Conservation (phyloP, 495 filamentous ascomycete species). For the Penicillium ochrochloron region DNA sequence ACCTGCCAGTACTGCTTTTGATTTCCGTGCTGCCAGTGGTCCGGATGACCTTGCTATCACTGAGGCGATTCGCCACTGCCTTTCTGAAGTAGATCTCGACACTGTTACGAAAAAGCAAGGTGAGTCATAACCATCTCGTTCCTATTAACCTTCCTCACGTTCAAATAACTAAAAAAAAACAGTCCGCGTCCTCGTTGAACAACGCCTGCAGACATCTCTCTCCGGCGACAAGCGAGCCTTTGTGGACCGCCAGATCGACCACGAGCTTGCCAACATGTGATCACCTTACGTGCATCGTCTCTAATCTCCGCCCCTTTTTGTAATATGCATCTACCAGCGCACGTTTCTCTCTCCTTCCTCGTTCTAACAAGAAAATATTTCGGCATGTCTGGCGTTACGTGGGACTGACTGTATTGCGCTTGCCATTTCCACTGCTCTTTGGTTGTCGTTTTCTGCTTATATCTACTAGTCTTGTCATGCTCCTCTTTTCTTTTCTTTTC, state of each 20-base stretch:
- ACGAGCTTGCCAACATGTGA: constrained; percentile 93
- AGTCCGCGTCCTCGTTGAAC: constrained; percentile 88
- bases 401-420: constrained; percentile 11
- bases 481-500: neutral
- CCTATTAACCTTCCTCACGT: neutral
- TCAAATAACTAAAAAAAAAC: constrained; percentile 28
- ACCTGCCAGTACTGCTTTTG: constrained; percentile 66
- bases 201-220: constrained; percentile 85
- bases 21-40: constrained; percentile 73
- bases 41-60: constrained; percentile 75
- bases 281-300: constrained; percentile 6
- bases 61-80: constrained; percentile 78
- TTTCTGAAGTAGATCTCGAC: constrained; percentile 92
- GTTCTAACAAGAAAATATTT: constrained; percentile 21
- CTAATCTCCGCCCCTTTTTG: constrained; percentile 11
- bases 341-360: constrained; percentile 8
- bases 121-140: constrained; percentile 32
- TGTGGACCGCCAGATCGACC: constrained; percentile 89
- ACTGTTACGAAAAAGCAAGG: constrained; percentile 97
- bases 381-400: constrained; percentile 40
- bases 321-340: constrained; percentile 34
- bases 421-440: constrained; percentile 13
- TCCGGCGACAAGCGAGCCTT: constrained; percentile 80
- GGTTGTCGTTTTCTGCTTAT: neutral
- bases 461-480: constrained; percentile 2